Evolutionary conservation across 2,329 filamentous ascomycete species (phyloP), one percentile per base, ranked within the genome.

Genomic region (Dichotomopilus funicola): DNA sequence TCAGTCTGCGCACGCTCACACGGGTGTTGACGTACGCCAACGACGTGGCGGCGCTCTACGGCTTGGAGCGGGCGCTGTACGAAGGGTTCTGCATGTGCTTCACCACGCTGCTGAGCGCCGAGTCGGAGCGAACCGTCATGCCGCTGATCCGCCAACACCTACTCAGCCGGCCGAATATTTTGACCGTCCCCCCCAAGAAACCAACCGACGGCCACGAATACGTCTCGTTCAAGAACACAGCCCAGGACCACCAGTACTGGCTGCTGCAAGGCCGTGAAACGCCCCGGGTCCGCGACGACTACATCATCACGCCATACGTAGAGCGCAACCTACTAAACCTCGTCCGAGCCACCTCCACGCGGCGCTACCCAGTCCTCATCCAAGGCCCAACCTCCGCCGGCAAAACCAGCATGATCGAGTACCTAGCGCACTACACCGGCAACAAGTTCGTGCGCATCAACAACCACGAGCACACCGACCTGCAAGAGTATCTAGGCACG

Each of bases 341-440:
- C 34, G 92, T 97, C 9, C 82, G 95, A 66, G 95, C 94, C 3
- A 91, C 91, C 12, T 97, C 92, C 0, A 99, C 92, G 4, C 78
- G 91, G 38, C 83, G 88, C 49, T 99, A 96, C 68, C 95, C 94
- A 0, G 89, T 99, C 49, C 78, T 99, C 8, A 88, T 99, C 19
- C 94, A 99, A 71, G 94, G 94, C 3, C 94, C 95, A 10, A 99
- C 94, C 0, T 99, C 95, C 5, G 89, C 92, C 10, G 94, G 94
- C 61, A 99, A 99, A 72, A 99, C 94, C 0, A 97, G 92, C 71
- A 99, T 99, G 94, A 95, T 99, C 43, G 92, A 97, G 71, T 96
- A 96, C 68, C 79, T 99, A 40, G 92, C 95, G n/a, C 94, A 95
- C 66, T 87, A 89, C 54, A 97, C 91, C 35, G 94, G 95, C 3